Percentiles rank a stretch among this genome's conserved stretches.
Evolutionary conservation across 2,329 filamentous ascomycete genomes (phyloP).

Genomic region (Fusarium sp.): DNA sequence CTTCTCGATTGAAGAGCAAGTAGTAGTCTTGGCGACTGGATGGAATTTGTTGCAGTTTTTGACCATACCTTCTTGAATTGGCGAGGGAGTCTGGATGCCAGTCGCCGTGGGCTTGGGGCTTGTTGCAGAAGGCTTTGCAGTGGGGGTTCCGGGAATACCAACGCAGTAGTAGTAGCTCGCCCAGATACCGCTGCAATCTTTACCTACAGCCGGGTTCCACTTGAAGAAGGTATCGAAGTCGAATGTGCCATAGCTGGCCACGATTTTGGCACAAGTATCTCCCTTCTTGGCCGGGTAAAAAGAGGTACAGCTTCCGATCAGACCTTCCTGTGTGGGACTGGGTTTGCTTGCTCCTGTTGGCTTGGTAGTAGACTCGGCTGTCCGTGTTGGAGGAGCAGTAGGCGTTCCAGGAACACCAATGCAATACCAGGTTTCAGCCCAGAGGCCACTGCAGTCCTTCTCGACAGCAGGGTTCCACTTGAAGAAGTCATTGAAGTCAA

Average conservation of each 20-base stretch:
- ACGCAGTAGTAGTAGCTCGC: background rate
- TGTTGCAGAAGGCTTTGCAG: fast-evolving
- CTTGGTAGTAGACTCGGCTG: background rate
- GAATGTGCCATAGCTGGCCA: fast-evolving
- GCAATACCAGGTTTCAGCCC: constrained; percentile 12
- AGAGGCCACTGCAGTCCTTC: background rate
- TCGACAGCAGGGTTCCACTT: background rate
- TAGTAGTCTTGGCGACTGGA: constrained; percentile 36
- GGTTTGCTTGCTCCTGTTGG: fast-evolving
- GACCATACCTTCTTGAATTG: background rate
- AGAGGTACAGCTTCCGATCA: fast-evolving
- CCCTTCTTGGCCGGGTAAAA: background rate
- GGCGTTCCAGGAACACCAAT: constrained; percentile 6
- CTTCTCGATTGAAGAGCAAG: constrained; percentile 45
- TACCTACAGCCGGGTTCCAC: background rate
- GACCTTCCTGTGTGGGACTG: fast-evolving
- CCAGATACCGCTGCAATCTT: background rate
- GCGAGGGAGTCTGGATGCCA: background rate
- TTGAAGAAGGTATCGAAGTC: background rate
- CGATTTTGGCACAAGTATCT: background rate
- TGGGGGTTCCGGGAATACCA: fast-evolving
- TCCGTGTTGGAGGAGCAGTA: fast-evolving
- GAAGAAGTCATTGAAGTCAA: constrained; percentile 20
- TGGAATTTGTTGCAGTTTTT: constrained; percentile 30
- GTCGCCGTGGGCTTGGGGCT: background rate